These are phyloP conservation scores for Tephrocybe sp. DNA, from an alignment of 768 basidiomycete genomes.

Conservation along the genomic window DNA sequence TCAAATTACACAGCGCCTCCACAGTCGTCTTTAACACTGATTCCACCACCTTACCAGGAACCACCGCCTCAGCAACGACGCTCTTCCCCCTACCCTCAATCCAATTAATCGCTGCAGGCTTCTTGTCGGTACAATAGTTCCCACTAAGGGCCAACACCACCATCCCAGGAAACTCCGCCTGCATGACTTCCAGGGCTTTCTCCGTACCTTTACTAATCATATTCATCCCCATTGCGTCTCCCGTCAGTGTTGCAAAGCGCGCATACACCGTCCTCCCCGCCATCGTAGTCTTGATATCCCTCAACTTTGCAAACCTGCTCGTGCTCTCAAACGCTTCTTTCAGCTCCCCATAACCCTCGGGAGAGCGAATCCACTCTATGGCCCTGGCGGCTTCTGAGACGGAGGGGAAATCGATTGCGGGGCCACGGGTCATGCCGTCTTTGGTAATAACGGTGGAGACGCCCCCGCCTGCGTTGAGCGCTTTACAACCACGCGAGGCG, in stretches of 20 bases:
- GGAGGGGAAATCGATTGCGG: conserved; percentile 94
- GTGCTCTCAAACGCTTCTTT: conserved; percentile 94
- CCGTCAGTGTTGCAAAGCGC: conserved; percentile 91
- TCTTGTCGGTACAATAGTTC: conserved; percentile 99
- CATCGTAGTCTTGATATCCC: conserved; percentile 82
- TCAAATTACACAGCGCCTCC: conserved; percentile 82
- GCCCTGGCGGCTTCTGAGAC: conserved; percentile 79
- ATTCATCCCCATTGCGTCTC: conserved; percentile 99
- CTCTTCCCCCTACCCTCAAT: conserved; percentile 99
- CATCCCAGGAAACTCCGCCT: conserved; percentile 86
- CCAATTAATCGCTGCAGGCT: conserved; percentile 99
- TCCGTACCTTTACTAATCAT: conserved; percentile 99
- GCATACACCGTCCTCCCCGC: conserved; percentile 94
- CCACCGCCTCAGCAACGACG: conserved; percentile 92
- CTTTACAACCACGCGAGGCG: conserved; percentile 96
- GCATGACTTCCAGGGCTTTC: conserved; percentile 82
- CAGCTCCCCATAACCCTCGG: conserved; percentile 72
- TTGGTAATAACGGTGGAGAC: conserved; percentile 90
- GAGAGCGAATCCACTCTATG: conserved; percentile 82
- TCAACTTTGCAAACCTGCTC: conserved; percentile 86
- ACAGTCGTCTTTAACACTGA: conserved; percentile 95
- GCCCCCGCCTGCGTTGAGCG: conserved; percentile 93
- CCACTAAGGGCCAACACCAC: conserved; percentile 86
- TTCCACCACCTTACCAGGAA: conserved; percentile 87
- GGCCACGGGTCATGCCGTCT: conserved; percentile 98